These are phyloP conservation scores for Penicillium bovifimosum DNA, from an alignment of 495 filamentous ascomycete genomes.

Conservation along the genomic window DNA sequence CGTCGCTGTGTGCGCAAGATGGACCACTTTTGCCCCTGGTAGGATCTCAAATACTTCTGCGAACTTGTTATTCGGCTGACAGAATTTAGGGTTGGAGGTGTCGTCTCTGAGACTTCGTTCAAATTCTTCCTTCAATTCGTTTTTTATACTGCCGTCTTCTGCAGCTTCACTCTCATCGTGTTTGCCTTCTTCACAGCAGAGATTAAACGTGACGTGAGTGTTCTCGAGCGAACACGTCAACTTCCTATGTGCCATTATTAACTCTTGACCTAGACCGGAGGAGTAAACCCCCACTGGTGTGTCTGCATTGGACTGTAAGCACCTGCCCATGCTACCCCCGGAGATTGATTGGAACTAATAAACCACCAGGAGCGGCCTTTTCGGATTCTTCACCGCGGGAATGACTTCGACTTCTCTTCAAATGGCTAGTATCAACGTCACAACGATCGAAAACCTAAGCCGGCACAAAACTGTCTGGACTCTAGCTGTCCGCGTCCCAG, in stretches of 20 bases:
- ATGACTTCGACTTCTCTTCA: constrained; percentile 69
- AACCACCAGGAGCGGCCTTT: constrained; percentile 53
- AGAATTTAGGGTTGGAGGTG: constrained; percentile 65
- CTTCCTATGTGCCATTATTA: neutral
- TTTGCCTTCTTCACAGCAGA: constrained; percentile 53
- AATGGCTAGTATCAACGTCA: constrained; percentile 64
- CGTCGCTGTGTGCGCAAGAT: constrained; percentile 78
- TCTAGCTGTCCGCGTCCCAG: constrained; percentile 69
- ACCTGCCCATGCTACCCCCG: neutral
- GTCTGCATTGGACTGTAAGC: constrained; percentile 53
- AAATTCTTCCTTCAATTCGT: constrained; percentile 90
- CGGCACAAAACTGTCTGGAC: constrained; percentile 57
- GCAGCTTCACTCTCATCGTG: constrained; percentile 55
- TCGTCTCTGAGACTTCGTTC: constrained; percentile 76
- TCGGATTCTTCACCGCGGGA: constrained; percentile 65
- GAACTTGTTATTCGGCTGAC: constrained; percentile 10
- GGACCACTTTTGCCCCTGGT: constrained; percentile 95
- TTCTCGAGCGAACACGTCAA: neutral
- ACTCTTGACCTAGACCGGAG: constrained; percentile 23
- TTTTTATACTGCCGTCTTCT: constrained; percentile 63
- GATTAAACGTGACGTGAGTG: constrained; percentile 30
- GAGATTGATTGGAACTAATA: constrained; percentile 3
- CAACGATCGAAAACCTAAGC: constrained; percentile 74
- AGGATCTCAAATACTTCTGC: neutral
- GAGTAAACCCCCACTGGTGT: constrained; percentile 47